Conservation (phyloP, 257 asterid species). For the Nicotiana benthamiana region DNA sequence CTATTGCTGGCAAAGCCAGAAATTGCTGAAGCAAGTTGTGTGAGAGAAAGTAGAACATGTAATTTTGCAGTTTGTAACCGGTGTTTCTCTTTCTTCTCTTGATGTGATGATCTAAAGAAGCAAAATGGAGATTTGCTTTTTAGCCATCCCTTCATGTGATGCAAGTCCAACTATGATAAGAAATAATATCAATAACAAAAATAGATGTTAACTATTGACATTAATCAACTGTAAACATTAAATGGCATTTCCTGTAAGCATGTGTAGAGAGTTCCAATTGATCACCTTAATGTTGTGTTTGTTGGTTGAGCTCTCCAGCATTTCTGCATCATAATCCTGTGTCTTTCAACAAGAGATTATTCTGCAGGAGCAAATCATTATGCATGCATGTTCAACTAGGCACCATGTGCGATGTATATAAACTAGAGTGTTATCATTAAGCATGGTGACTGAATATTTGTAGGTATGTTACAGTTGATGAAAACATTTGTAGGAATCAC, state of each 20-base stretch:
- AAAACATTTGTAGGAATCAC: slow-evolving; percentile 37
- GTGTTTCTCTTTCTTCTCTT: slow-evolving; percentile 44
- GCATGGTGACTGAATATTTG: background rate
- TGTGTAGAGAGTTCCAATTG: background rate
- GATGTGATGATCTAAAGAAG: slow-evolving; percentile 29
- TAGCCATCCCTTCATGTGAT: slow-evolving; percentile 36
- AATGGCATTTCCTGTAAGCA: too few relatives aligned
- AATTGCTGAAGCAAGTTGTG: slow-evolving; percentile 68
- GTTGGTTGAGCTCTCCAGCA: slow-evolving; percentile 4
- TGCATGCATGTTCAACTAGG: background rate
- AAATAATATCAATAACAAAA: background rate
- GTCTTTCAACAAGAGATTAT: slow-evolving; percentile 2
- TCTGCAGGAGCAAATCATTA: background rate
- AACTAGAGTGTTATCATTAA: background rate
- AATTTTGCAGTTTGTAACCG: slow-evolving; percentile 48
- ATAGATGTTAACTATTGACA: background rate
- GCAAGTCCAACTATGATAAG: slow-evolving; percentile 26
- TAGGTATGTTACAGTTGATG: slow-evolving; percentile 36
- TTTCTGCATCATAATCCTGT: slow-evolving; percentile 9
- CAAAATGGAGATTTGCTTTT: slow-evolving; percentile 24
- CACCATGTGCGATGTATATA: background rate
- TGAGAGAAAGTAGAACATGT: slow-evolving; percentile 58
- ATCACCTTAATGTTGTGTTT: slow-evolving; percentile 32
- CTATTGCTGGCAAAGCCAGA: slow-evolving; percentile 40
- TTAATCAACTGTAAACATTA: background rate